Conservation (phyloP, 805 yeast genomes). For the Wickerhamiella qilinensis region DNA sequence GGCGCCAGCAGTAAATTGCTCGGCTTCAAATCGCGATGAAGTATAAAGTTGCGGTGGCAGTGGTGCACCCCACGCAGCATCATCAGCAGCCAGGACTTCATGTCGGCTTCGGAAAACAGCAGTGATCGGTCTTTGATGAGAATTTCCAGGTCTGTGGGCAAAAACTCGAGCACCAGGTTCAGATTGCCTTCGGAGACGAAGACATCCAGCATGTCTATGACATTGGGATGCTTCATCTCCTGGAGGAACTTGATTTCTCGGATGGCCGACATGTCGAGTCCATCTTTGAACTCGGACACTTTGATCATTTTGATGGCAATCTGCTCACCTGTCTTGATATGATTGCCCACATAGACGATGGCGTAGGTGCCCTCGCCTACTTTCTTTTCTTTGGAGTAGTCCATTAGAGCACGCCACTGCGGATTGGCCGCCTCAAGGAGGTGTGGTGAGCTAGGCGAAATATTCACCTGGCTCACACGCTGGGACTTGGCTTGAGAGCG, state of each 20-base stretch:
- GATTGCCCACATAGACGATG: constrained; percentile 67
- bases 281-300: constrained; percentile 86
- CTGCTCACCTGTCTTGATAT: constrained; percentile 34
- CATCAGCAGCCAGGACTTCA: constrained; percentile 90
- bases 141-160: constrained; percentile 85
- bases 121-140: constrained; percentile 65
- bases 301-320: constrained; percentile 94
- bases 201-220: constrained; percentile 80
- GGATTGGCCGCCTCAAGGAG: too few species aligned
- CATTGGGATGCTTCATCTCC: constrained; percentile 68
- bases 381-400: constrained; percentile 40
- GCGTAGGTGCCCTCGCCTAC: constrained; percentile 99
- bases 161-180: constrained; percentile 80
- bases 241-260: constrained; percentile 82
- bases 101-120: constrained; percentile 69
- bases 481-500: too few species aligned
- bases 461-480: too few species aligned
- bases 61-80: constrained; percentile 88
- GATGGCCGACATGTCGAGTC: constrained; percentile 92
- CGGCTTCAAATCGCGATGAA: constrained; percentile 90
- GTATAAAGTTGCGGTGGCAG: constrained; percentile 77
- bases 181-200: constrained; percentile 49
- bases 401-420: neutral
- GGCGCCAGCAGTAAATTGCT: constrained; percentile 78
- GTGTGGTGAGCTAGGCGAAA: too few species aligned